Conservation (phyloP, 1,139 yeast genomes). For the Keqinozyma sinolaborantium region DNA sequence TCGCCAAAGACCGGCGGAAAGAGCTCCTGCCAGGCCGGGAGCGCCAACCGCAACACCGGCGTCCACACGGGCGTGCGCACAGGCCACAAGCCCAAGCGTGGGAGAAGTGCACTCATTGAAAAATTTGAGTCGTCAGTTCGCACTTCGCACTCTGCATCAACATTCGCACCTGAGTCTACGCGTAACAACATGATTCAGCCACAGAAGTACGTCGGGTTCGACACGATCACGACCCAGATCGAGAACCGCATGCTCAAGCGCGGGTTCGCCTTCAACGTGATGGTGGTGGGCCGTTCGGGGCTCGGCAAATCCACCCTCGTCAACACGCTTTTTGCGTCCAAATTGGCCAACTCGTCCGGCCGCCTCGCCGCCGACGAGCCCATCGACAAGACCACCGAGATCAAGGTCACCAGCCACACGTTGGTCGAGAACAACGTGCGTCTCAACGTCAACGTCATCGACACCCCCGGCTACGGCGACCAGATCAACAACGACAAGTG, state of each 20-base stretch:
- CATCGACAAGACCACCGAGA: slow-evolving; percentile 83
- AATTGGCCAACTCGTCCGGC: slow-evolving; percentile 71
- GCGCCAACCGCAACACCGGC: slow-evolving; percentile 3
- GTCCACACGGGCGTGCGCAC: no score
- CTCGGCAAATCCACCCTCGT: slow-evolving; percentile 90
- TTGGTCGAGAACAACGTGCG: slow-evolving; percentile 84
- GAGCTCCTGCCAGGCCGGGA: slow-evolving; percentile 3
- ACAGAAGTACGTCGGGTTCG: slow-evolving; percentile 82
- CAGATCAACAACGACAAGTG: slow-evolving; percentile 93
- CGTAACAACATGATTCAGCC: slow-evolving; percentile 23
- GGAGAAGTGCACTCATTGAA: no score
- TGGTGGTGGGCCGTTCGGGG: slow-evolving; percentile 95
- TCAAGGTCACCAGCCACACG: slow-evolving; percentile 65
- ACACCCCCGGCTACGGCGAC: slow-evolving; percentile 98
- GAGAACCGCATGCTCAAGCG: slow-evolving; percentile 87
- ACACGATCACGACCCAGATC: slow-evolving; percentile 92
- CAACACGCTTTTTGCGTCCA: slow-evolving; percentile 86
- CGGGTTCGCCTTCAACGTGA: slow-evolving; percentile 91
- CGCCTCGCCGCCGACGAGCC: slow-evolving; percentile 66
- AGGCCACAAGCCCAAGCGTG: no score
- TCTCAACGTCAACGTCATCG: slow-evolving; percentile 81
- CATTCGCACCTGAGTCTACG: not conserved
- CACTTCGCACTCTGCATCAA: not conserved
- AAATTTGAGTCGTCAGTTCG: slow-evolving; percentile 1
- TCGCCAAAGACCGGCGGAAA: slow-evolving; percentile 6